A percentile compares a stretch with the other conserved stretches of the same genome.
phyloP scores from a whole-genome alignment of 345 rosid genomes.

The Hypericum perforatum region DNA sequence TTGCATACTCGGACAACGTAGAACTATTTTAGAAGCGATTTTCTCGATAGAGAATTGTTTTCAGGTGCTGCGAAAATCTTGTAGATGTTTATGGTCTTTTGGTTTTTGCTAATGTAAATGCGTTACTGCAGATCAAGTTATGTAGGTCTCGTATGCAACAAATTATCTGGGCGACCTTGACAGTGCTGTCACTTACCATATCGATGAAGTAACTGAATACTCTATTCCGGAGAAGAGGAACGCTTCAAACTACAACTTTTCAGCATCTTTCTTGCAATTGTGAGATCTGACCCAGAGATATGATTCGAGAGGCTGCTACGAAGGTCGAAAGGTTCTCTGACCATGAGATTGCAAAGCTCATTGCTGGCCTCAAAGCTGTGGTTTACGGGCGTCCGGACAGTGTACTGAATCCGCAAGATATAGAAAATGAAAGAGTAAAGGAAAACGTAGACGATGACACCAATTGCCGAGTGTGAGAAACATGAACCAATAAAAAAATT shows the following conservation, averaged over 20 bases:
- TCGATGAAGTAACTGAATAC: conserved; percentile 83
- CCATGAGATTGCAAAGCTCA: conserved; percentile 86
- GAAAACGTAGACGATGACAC: no score
- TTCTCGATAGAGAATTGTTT: no score
- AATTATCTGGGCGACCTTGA: conserved; percentile 92
- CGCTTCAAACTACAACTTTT: conserved; percentile 68
- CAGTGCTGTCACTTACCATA: conserved; percentile 75
- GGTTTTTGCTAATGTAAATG: no score
- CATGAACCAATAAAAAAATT: no score
- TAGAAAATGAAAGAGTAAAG: no score
- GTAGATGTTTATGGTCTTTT: no score
- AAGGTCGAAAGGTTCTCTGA: conserved; percentile 86
- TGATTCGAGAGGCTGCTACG: conserved; percentile 63
- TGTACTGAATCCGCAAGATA: conserved; percentile 57
- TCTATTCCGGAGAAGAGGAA: conserved; percentile 88
- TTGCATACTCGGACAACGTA: no score
- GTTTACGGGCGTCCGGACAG: conserved; percentile 72
- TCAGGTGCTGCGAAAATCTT: no score
- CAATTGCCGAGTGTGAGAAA: no score
- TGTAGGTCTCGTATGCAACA: conserved; percentile 79
- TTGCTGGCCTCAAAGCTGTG: conserved; percentile 85
- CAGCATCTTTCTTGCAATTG: conserved; percentile 40
- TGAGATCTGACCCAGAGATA: conserved; percentile 45
- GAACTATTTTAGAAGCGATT: no score
- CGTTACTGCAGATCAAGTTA: no score